These are phyloP conservation scores for Penicillium sp. DNA, from an alignment of 2,329 filamentous ascomycete genomes.

Conservation along the genomic window DNA sequence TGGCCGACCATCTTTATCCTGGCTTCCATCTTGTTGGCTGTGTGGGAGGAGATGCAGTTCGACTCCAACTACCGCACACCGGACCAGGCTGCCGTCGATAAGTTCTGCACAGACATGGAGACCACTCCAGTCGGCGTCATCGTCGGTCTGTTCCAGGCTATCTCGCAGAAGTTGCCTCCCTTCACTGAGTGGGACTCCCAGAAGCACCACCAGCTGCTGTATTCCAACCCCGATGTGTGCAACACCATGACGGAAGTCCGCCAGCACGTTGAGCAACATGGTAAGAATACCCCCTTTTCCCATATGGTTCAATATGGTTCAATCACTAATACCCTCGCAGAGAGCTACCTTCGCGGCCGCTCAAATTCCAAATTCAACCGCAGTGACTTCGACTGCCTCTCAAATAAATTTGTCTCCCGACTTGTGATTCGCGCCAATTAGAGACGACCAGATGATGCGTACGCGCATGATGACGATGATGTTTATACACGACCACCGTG, in stretches of 20 bases:
- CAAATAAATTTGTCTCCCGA: conserved; percentile 95
- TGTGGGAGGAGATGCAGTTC: conserved; percentile 99
- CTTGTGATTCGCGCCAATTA: conserved; percentile 93
- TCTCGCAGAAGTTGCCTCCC: conserved; percentile 89
- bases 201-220: conserved; percentile 83
- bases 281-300: conserved; percentile 51
- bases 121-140: conserved; percentile 92
- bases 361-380: conserved; percentile 78
- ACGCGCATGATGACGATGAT: conserved; percentile 25
- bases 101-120: conserved; percentile 97
- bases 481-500: conserved; percentile 20
- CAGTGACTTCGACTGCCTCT: conserved; percentile 87
- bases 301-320: not conserved
- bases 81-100: conserved; percentile 75
- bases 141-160: conserved; percentile 93
- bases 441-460: conserved; percentile 23
- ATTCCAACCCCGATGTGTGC: conserved; percentile 87
- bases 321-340: conserved; percentile 45
- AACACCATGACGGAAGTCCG: conserved; percentile 95
- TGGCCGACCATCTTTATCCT: conserved; percentile 99
- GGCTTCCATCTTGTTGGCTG: conserved; percentile 82
- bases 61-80: conserved; percentile 94
- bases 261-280: conserved; percentile 86
- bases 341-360: conserved; percentile 78
- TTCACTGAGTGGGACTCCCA: conserved; percentile 91